Evolutionary conservation across 768 basidiomycete species (phyloP).

Genomic region (Coprinopsis sp.): DNA sequence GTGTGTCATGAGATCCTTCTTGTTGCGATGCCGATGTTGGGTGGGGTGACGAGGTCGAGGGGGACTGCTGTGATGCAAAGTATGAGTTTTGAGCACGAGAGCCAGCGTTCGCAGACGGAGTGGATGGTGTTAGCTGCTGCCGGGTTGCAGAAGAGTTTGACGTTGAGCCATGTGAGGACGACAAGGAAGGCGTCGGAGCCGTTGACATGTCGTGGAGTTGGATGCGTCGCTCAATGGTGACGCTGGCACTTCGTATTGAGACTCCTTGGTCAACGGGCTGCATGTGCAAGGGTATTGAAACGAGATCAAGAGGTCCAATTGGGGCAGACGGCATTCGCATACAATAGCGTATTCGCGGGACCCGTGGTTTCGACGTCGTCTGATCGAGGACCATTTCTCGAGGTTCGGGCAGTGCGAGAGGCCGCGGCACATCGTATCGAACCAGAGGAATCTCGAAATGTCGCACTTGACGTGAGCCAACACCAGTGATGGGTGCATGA

Average conservation of each 20-base stretch:
- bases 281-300: slow-evolving; percentile 60
- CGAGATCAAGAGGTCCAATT: slow-evolving; percentile 68
- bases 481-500: slow-evolving; percentile 58
- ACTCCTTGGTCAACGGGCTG: slow-evolving; percentile 55
- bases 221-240: slow-evolving; percentile 70
- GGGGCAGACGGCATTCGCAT: slow-evolving; percentile 51
- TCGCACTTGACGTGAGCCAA: slow-evolving; percentile 65
- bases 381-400: slow-evolving; percentile 35
- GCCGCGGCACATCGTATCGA: slow-evolving; percentile 58
- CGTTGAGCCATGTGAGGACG: slow-evolving; percentile 1
- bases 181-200: not conserved
- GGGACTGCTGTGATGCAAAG: slow-evolving; percentile 9
- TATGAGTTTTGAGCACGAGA: slow-evolving; percentile 1
- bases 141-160: not conserved
- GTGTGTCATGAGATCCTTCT: slow-evolving; percentile 8
- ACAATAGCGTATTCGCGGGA: slow-evolving; percentile 56
- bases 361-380: slow-evolving; percentile 50
- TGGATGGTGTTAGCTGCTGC: not conserved
- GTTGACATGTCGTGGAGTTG: slow-evolving; percentile 41
- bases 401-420: slow-evolving; percentile 31
- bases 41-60: slow-evolving; percentile 11
- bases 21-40: slow-evolving; percentile 11
- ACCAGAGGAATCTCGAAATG: slow-evolving; percentile 70
- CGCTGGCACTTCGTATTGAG: slow-evolving; percentile 56
- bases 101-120: not conserved